phyloP scores from a whole-genome alignment of 768 basidiomycete species.

The Auricularia sp. region DNA sequence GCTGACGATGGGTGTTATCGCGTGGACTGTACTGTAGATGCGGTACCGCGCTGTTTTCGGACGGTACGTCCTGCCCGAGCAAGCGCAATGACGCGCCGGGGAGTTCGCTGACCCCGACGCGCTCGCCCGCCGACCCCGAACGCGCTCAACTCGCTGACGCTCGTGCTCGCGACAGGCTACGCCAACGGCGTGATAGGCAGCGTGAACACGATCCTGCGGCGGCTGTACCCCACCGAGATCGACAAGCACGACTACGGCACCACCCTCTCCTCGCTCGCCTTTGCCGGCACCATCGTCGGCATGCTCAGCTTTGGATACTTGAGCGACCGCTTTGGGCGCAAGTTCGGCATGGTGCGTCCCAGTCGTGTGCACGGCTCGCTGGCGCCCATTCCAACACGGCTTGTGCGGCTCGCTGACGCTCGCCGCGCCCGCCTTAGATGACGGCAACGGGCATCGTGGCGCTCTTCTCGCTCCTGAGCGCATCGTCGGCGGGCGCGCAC shows the following conservation, averaged over 20 bases:
- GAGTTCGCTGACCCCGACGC: too few species aligned
- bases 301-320: conserved; percentile 57
- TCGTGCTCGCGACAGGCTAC: too few species aligned
- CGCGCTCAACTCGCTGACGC: too few species aligned
- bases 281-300: conserved; percentile 81
- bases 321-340: conserved; percentile 72
- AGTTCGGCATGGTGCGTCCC: conserved; percentile 70
- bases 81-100: too few species aligned
- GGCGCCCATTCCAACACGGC: too few species aligned
- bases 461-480: conserved; percentile 73
- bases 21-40: conserved; percentile 36
- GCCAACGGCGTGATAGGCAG: conserved; percentile 54
- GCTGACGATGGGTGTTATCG: background rate
- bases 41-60: conserved; percentile 81
- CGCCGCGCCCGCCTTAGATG: conserved; percentile 38
- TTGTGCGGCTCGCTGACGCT: background rate
- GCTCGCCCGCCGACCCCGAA: too few species aligned
- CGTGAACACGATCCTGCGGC: conserved; percentile 46
- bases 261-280: conserved; percentile 58
- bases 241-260: conserved; percentile 47
- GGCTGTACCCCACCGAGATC: conserved; percentile 52
- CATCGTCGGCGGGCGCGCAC: conserved; percentile 72
- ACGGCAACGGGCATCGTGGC: conserved; percentile 73
- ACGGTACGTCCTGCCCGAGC: too few species aligned
- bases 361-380: background rate